phyloP scores from a whole-genome alignment of 2,329 filamentous ascomycete species.

The Gaeumannomyces sp. region DNA sequence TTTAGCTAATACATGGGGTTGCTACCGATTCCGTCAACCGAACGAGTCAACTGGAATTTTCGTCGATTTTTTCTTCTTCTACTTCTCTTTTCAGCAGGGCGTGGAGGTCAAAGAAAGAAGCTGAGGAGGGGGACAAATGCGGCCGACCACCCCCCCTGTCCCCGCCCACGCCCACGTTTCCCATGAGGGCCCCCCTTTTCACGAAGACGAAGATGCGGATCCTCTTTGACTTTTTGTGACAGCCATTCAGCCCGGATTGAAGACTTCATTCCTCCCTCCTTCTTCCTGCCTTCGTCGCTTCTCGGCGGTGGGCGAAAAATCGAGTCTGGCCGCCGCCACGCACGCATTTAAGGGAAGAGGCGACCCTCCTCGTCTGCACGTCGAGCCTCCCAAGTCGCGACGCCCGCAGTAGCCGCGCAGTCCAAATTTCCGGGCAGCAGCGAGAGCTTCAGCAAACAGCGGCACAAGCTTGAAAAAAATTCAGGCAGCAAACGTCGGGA shows the following conservation, averaged over 20 bases:
- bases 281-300: neutral
- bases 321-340: neutral
- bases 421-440: neutral
- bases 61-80: no score
- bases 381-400: neutral
- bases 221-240: neutral
- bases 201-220: neutral
- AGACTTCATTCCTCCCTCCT: neutral
- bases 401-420: neutral
- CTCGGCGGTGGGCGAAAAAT: neutral
- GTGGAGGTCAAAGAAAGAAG: no score
- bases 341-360: neutral
- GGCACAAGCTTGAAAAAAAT: no score
- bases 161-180: no score
- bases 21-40: no score
- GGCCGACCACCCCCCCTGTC: no score
- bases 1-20: no score
- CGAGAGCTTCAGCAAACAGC: neutral
- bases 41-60: no score
- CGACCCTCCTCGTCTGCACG: neutral
- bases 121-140: no score
- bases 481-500: no score
- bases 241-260: neutral
- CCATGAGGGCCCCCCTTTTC: neutral
- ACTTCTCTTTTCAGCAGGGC: no score